Conservation (phyloP, 495 filamentous ascomycete genomes). For the Aspergillus olivimuriae region DNA sequence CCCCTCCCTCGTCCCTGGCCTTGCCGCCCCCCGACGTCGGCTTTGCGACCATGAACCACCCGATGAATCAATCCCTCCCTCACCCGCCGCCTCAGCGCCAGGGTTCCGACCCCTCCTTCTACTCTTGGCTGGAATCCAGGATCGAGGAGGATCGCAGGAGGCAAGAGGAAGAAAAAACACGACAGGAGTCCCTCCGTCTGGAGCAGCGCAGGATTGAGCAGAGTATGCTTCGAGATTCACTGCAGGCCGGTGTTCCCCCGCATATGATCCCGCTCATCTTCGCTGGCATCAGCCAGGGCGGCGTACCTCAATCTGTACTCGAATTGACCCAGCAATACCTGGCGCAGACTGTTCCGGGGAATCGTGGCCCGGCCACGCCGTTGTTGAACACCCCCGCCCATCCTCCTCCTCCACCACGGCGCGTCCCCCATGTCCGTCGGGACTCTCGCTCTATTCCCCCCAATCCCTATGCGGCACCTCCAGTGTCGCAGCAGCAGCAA, state of each 20-base stretch:
- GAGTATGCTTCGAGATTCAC: conserved; percentile 74
- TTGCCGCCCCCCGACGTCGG: conserved; percentile 29
- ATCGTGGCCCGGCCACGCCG: conserved; percentile 38
- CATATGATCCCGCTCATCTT: conserved; percentile 86
- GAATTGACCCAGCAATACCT: conserved; percentile 73
- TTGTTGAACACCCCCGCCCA: conserved; percentile 35
- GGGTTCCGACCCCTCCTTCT: conserved; percentile 72
- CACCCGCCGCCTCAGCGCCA: conserved; percentile 67
- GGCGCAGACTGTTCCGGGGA: conserved; percentile 18
- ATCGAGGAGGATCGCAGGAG: conserved; percentile 77
- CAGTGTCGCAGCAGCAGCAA: conserved; percentile 2
- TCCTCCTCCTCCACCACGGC: conserved; percentile 11
- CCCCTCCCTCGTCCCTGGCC: conserved; percentile 31
- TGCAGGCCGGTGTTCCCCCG: conserved; percentile 76
- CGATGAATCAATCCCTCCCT: conserved; percentile 47
- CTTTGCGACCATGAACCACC: conserved; percentile 31
- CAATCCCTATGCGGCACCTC: conserved; percentile 28
- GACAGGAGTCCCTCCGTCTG: conserved; percentile 67
- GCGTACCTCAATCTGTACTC: conserved; percentile 49
- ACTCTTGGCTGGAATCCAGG: conserved; percentile 74
- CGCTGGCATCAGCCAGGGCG: conserved; percentile 68
- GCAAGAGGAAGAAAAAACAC: conserved; percentile 84
- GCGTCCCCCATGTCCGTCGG: conserved; percentile 9
- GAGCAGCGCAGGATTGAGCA: conserved; percentile 82
- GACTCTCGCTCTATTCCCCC: conserved; percentile 30